These are phyloP conservation scores for Sugiyamaella paludigena DNA, from an alignment of 1,139 yeast genomes.

Conservation along the genomic window DNA sequence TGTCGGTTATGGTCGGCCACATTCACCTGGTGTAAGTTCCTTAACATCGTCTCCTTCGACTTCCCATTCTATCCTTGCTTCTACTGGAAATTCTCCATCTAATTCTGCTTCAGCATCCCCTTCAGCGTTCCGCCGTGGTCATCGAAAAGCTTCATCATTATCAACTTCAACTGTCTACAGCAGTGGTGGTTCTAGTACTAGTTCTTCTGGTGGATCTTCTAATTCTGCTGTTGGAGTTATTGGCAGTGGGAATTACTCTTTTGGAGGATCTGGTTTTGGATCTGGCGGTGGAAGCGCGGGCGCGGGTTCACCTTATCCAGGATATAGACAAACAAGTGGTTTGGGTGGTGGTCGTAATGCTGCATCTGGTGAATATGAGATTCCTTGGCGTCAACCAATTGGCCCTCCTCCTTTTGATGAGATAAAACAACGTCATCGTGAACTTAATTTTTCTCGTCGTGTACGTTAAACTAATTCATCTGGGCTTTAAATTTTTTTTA, in stretches of 20 bases:
- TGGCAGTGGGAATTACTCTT: conserved; percentile 16
- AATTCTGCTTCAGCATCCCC: conserved; percentile 13
- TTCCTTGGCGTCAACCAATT: conserved; percentile 34
- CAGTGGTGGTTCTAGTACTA: not conserved
- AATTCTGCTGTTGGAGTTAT: conserved; percentile 13
- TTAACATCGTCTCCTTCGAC: conserved; percentile 1
- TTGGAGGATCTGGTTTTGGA: conserved; percentile 1
- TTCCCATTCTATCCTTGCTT: not conserved
- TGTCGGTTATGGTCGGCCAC: conserved; percentile 6
- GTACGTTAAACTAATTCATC: not conserved
- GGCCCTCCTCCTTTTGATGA: conserved; percentile 38
- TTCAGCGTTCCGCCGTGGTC: conserved; percentile 27
- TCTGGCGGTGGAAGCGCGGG: not conserved
- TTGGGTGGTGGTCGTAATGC: conserved; percentile 6
- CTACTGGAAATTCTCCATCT: not conserved
- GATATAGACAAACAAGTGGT: conserved; percentile 3
- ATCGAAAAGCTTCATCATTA: conserved; percentile 32
- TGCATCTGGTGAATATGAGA: conserved; percentile 21
- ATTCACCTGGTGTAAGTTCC: conserved; percentile 6
- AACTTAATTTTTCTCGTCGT: conserved; percentile 24
- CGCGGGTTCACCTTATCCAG: not conserved
- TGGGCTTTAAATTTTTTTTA: not conserved
- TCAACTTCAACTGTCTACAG: conserved; percentile 23
- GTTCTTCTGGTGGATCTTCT: not conserved
- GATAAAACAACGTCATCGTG: conserved; percentile 19